Evolutionary conservation across 306 rosid genomes (phyloP).

Genomic region (Senna siamea): DNA sequence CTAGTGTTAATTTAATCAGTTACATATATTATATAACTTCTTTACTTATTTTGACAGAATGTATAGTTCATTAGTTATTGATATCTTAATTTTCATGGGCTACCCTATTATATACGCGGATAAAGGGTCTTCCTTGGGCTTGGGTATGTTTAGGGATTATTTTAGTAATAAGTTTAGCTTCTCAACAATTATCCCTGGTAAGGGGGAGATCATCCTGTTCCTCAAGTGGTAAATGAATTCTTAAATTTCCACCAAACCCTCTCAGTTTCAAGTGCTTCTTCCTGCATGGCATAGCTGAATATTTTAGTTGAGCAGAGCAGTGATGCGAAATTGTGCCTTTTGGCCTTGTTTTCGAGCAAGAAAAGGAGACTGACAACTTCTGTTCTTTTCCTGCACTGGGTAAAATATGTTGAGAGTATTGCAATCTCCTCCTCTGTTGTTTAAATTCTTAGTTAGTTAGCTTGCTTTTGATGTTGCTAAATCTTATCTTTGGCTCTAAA

Average conservation of each 20-base stretch:
- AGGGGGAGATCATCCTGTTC: conserved; percentile 51
- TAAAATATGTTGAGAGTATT: conserved; percentile 83
- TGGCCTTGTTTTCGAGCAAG: conserved; percentile 74
- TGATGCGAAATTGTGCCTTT: conserved; percentile 57
- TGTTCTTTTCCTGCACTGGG: conserved; percentile 82
- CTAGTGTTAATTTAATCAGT: not conserved
- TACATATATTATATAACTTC: conserved; percentile 6
- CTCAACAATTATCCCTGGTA: conserved; percentile 65
- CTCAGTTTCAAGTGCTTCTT: conserved; percentile 59
- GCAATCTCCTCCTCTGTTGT: conserved; percentile 67
- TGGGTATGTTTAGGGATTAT: conserved; percentile 49
- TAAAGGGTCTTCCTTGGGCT: conserved; percentile 48
- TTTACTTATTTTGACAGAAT: conserved; percentile 41
- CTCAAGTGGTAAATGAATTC: conserved; percentile 50
- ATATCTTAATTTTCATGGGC: conserved; percentile 41
- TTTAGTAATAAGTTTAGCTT: conserved; percentile 44
- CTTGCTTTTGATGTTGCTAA: conserved; percentile 71
- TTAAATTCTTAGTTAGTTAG: conserved; percentile 53
- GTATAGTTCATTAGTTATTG: conserved; percentile 34
- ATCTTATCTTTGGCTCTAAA: conserved; percentile 64
- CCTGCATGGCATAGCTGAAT: conserved; percentile 58
- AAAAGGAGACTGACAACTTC: conserved; percentile 79
- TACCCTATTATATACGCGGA: conserved; percentile 45
- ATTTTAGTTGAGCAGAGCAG: conserved; percentile 71
- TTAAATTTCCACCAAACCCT: conserved; percentile 49